Conservation (phyloP, 352 stramenopile species). For the Saprolegnia parasitica region DNA sequence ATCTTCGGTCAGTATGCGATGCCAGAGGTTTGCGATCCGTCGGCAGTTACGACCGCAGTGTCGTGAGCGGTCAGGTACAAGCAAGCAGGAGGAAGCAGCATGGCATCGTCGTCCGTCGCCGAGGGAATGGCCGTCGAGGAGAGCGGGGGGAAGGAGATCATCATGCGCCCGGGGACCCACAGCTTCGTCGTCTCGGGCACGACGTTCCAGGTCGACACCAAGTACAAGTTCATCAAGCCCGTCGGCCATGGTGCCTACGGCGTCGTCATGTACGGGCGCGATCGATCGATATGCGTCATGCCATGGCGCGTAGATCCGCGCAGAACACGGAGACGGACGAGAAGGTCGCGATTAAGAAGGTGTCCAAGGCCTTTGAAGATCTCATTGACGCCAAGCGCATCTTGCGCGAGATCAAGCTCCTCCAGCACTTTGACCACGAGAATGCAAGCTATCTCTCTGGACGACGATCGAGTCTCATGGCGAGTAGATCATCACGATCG, state of each 20-base stretch:
- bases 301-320: slow-evolving; percentile 49
- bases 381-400: slow-evolving; percentile 99
- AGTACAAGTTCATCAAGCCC: slow-evolving; percentile 94
- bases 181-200: slow-evolving; percentile 83
- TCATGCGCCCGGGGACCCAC: slow-evolving; percentile 52
- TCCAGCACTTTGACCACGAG: slow-evolving; percentile 92
- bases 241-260: slow-evolving; percentile 94
- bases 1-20: background rate
- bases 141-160: background rate
- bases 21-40: slow-evolving; percentile 3
- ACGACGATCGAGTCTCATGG: slow-evolving; percentile 27
- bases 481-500: slow-evolving; percentile 88
- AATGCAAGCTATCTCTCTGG: slow-evolving; percentile 45
- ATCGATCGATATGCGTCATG: slow-evolving; percentile 5
- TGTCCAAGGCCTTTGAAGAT: slow-evolving; percentile 93
- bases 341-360: slow-evolving; percentile 87
- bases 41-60: slow-evolving; percentile 4
- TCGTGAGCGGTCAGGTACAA: background rate
- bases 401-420: slow-evolving; percentile 94
- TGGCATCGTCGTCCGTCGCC: background rate
- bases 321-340: slow-evolving; percentile 76
- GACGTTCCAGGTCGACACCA: slow-evolving; percentile 88
- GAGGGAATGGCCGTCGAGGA: background rate
- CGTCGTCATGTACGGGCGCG: slow-evolving; percentile 84
- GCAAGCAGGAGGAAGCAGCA: background rate